Evolutionary conservation across 2,329 filamentous ascomycete species (phyloP), one percentile per base, ranked within the genome.

Genomic region (Graphilbum sp.): DNA sequence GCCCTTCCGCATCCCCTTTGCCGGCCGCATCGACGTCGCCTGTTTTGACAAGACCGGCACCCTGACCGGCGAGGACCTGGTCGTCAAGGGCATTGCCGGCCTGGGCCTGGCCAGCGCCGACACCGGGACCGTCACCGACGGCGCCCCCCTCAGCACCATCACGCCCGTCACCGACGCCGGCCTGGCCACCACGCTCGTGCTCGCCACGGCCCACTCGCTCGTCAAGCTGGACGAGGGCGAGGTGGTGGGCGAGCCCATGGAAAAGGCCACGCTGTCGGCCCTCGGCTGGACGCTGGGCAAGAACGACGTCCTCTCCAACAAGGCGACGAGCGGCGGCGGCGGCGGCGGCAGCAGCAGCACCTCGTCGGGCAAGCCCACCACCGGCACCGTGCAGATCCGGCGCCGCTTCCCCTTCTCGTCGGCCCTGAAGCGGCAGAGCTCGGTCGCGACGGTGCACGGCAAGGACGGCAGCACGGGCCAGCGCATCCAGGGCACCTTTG

Each of bases 21-120:
- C 87, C 47, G 90, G 90, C 24, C 83, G 90, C 46, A 82, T 98
- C 42, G 92, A 98, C 56, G 72, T 98, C 38, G 87, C 90, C 45
- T 98, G 90, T 63, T 98, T 98, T 48, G 90, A 98, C 61, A 98
- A 98, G 67, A 98, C 90, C 12, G 90, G 90, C 47, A 98, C 90
- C 2, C 62, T 98, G 42, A 98, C 90, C 29, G 90, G 90, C 36
- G 90, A 98, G 55, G 88, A 98, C 54, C 67, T 98, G 32, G 86
- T 98, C 11, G 90, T 98, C 17, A 88, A 98, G 54, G 90, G 90
- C 51, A 88, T 98, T 55, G 90, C 90, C 43, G 90, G 90, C 15
- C 69, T 96, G 21, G 77, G 74, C 12, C 68, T 95, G 21, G 79
- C 78, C 19, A 68, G 80, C 39, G 6, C 24, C 16, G 20, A 32